phyloP scores from a whole-genome alignment of 257 asterid genomes.

The Salvia hispanica region DNA sequence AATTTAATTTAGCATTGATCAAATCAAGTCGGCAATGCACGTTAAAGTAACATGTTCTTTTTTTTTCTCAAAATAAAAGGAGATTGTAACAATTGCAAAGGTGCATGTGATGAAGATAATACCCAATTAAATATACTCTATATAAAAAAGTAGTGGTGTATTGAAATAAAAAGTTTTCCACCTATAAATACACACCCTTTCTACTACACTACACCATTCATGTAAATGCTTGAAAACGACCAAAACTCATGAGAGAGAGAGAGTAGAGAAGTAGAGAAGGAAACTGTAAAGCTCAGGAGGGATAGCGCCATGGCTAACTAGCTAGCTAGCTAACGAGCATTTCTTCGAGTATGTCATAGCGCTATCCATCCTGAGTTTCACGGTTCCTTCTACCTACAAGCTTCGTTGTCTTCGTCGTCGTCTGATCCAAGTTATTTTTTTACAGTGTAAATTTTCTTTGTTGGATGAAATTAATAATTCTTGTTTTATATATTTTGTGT shows the following conservation, averaged over 20 bases:
- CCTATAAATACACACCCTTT: slow-evolving; percentile 44
- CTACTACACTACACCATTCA: slow-evolving; percentile 27
- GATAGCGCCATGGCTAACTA: slow-evolving; percentile 63
- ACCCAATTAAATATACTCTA: slow-evolving; percentile 2
- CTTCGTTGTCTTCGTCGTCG: neutral
- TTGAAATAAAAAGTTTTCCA: neutral
- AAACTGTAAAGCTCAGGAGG: slow-evolving; percentile 92
- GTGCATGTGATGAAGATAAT: slow-evolving; percentile 21
- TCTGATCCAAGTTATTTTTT: too few relatives aligned
- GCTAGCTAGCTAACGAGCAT: neutral
- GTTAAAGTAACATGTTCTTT: neutral
- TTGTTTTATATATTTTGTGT: neutral
- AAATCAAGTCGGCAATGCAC: slow-evolving; percentile 27
- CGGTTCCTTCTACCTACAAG: slow-evolving; percentile 57
- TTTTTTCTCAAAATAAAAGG: neutral
- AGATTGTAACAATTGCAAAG: slow-evolving; percentile 1
- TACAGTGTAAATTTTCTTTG: too few relatives aligned
- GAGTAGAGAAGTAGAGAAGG: slow-evolving; percentile 37
- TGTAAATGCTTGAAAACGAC: slow-evolving; percentile 7
- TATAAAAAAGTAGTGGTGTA: neutral
- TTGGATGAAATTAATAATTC: neutral
- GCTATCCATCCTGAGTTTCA: slow-evolving; percentile 96
- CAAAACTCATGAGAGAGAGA: neutral
- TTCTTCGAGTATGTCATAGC: slow-evolving; percentile 34
- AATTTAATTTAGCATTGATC: slow-evolving; percentile 19